These are phyloP conservation scores for Alternaria longipes DNA, from an alignment of 2,329 filamentous ascomycete species.

Conservation along the genomic window DNA sequence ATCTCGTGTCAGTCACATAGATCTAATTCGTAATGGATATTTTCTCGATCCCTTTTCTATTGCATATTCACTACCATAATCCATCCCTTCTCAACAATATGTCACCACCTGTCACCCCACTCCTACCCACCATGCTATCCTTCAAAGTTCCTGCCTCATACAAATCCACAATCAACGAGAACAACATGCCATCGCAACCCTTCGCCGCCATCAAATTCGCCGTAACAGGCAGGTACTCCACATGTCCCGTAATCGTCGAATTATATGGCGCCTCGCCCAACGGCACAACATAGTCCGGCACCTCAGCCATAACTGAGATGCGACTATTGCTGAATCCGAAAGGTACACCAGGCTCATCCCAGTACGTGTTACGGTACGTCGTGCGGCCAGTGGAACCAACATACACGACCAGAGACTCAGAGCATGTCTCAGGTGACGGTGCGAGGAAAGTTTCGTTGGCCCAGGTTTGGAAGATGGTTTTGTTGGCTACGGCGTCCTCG, in stretches of 20 bases:
- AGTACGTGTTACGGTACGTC: conserved; percentile 59
- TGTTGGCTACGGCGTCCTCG: conserved; percentile 59
- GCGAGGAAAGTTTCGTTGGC: conserved; percentile 59
- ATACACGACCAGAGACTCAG: conserved; percentile 61
- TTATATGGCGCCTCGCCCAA: conserved; percentile 56
- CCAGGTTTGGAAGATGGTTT: conserved; percentile 60
- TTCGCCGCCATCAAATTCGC: conserved; percentile 66
- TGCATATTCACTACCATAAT: background rate
- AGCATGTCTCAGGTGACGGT: conserved; percentile 57
- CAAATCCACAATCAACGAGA: conserved; percentile 63
- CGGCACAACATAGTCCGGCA: conserved; percentile 59
- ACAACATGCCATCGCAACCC: conserved; percentile 69
- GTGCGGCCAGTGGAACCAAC: conserved; percentile 50
- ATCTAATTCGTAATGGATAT: no score
- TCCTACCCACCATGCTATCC: conserved; percentile 56
- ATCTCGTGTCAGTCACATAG: no score
- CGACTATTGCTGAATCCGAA: conserved; percentile 60
- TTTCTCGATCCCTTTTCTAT: no score
- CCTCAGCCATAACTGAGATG: conserved; percentile 59
- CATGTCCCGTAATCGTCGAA: conserved; percentile 59
- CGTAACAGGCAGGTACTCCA: conserved; percentile 65
- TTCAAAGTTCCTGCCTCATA: conserved; percentile 60
- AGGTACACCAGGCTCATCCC: conserved; percentile 55
- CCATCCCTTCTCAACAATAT: conserved; percentile 43
- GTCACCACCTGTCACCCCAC: conserved; percentile 53